Percentiles rank a stretch among this genome's conserved stretches.
phyloP scores from a whole-genome alignment of 805 yeast genomes.

The Schwanniomyces polymorphus region DNA sequence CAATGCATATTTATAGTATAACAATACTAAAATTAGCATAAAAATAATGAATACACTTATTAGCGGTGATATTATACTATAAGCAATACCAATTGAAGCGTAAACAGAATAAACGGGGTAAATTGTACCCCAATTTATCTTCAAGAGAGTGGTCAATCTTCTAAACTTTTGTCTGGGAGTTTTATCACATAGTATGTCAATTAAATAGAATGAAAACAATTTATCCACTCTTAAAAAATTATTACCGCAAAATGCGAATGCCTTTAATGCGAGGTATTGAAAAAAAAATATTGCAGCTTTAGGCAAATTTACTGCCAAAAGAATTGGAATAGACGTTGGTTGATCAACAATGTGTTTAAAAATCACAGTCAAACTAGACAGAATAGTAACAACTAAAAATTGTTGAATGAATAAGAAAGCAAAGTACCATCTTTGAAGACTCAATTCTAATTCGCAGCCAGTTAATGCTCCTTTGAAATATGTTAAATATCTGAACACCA shows the following conservation, averaged over 20 bases:
- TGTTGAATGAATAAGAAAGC: slow-evolving; percentile 78
- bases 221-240: slow-evolving; percentile 61
- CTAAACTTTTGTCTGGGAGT: slow-evolving; percentile 63
- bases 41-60: slow-evolving; percentile 67
- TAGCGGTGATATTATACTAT: slow-evolving; percentile 77
- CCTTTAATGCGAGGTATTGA: slow-evolving; percentile 72
- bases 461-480: slow-evolving; percentile 59
- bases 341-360: slow-evolving; percentile 60
- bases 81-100: slow-evolving; percentile 76
- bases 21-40: slow-evolving; percentile 45
- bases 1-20: slow-evolving; percentile 71
- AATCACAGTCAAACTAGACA: slow-evolving; percentile 71
- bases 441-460: slow-evolving; percentile 63
- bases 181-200: slow-evolving; percentile 37
- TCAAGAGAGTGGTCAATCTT: slow-evolving; percentile 43
- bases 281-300: slow-evolving; percentile 85
- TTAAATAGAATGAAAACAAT: slow-evolving; percentile 40
- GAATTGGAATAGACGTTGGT: slow-evolving; percentile 70
- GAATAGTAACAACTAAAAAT: slow-evolving; percentile 80
- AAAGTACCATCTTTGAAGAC: slow-evolving; percentile 76
- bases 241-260: slow-evolving; percentile 73
- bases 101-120: slow-evolving; percentile 78
- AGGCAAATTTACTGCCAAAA: slow-evolving; percentile 78
- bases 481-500: slow-evolving; percentile 54
- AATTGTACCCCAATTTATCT: slow-evolving; percentile 72